A percentile compares a stretch with the other conserved stretches of the same genome.
Conservation (phyloP, 1,284 basidiomycete genomes). For the Leccinum subrobustum region DNA sequence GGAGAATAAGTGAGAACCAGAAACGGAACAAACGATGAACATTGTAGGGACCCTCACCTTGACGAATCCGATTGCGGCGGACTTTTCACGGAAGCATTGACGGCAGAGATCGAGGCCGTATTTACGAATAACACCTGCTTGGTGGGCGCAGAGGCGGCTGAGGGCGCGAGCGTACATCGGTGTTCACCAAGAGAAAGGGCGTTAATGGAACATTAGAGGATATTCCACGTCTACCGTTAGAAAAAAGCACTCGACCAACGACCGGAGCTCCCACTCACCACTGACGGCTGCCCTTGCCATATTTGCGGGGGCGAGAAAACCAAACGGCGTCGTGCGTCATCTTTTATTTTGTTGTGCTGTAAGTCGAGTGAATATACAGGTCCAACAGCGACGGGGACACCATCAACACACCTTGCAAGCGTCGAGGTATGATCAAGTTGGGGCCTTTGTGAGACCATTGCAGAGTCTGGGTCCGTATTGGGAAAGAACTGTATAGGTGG, state of each 20-base stretch:
- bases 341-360: constrained; percentile 29
- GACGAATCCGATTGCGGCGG: constrained; percentile 88
- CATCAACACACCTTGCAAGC: constrained; percentile 12
- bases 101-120: constrained; percentile 96
- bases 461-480: neutral
- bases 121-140: constrained; percentile 94
- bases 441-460: neutral
- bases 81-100: constrained; percentile 98
- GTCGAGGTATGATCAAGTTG: constrained; percentile 1
- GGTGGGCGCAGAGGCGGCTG: constrained; percentile 94
- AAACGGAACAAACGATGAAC: neutral
- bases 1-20: neutral
- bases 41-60: constrained; percentile 61
- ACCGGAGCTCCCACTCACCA: constrained; percentile 50
- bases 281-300: constrained; percentile 92
- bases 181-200: neutral
- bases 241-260: neutral
- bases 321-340: constrained; percentile 86
- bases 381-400: neutral
- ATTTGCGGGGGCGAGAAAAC: constrained; percentile 93
- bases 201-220: neutral
- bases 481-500: constrained; percentile 30
- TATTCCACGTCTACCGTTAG: neutral
- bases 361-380: neutral
- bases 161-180: neutral